Conservation (phyloP, 2,329 filamentous ascomycete genomes). For the Cytospora paraplurivora region DNA sequence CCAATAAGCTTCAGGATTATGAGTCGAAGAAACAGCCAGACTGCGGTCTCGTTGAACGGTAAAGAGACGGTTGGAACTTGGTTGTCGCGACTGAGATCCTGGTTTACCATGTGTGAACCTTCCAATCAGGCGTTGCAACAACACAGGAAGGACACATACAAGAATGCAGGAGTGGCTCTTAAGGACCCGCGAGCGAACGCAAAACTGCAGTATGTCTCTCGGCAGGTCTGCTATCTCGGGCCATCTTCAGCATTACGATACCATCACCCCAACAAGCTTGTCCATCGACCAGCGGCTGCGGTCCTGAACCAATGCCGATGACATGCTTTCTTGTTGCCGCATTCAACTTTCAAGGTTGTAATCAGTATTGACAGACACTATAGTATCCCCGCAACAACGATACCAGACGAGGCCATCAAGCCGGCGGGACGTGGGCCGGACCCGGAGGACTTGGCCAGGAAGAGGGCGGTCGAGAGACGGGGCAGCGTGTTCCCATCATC, state of each 20-base stretch:
- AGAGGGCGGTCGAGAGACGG: slow-evolving; percentile 39
- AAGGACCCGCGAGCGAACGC: slow-evolving; percentile 47
- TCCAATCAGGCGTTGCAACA: slow-evolving; percentile 51
- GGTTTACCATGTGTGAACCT: slow-evolving; percentile 53
- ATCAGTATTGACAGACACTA: neutral
- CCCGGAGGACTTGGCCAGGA: slow-evolving; percentile 47
- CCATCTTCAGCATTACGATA: neutral
- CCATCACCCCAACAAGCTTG: neutral
- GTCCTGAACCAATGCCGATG: neutral
- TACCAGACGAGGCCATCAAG: slow-evolving; percentile 50
- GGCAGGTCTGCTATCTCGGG: neutral
- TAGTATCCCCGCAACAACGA: slow-evolving; percentile 44
- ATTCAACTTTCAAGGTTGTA: neutral
- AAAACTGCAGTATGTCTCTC: slow-evolving; percentile 44
- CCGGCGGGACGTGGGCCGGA: slow-evolving; percentile 47
- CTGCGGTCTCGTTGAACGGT: slow-evolving; percentile 31
- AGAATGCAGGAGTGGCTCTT: slow-evolving; percentile 46
- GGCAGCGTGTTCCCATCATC: slow-evolving; percentile 23
- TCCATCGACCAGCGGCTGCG: neutral
- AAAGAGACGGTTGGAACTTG: slow-evolving; percentile 41
- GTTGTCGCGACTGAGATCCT: slow-evolving; percentile 49
- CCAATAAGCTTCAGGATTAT: neutral
- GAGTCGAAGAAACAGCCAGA: slow-evolving; percentile 1
- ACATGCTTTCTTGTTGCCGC: neutral
- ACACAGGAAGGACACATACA: slow-evolving; percentile 47